Base-by-base conservation (phyloP, 768 basidiomycete genomes). In the Boletus fagicola region DNA sequence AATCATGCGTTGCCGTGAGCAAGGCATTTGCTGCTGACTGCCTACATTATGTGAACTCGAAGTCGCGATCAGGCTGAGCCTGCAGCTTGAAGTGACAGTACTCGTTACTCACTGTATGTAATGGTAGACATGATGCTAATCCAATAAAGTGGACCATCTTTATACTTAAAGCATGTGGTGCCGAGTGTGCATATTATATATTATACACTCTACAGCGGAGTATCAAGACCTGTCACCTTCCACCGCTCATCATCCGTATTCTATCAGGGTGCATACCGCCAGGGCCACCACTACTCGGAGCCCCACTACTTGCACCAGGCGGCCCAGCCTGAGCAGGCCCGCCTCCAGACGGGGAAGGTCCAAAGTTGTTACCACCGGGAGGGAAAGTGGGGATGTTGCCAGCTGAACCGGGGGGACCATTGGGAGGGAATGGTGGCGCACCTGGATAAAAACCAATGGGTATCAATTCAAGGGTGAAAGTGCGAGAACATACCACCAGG, bases 201-300 rank as follows among this genome's bases (percentile, higher is more conserved):
- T 8, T 22, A 4, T 48, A 44, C 20, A 28, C 48, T 28, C 30
- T 35, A 38, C 39, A 39, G 40, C 3, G 7, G 9, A 43, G 33
- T 28, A 44, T 35, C n/a, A 40, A 46, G 38, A 48, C n/a, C 2
- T 36, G 33, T 64, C 51, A 66, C 45, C 68, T 60, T 42, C 72
- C 63, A 50, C 58, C 45, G 35, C 72, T 80, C 86, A 93, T 84
- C 90, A 93, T 92, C 57, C 89, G 80, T 71, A 90, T 64, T 57
- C 91, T 81, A 72, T 93, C 91, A 11, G 91, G 91, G 69, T 93
- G 91, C 62, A 93, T 92, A n/a, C 79, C 80, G n/a, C 78, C 83
- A 43, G 87, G 85, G 20, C 80, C 80, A 20, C 69, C 70, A 63
- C 62, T 70, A 22, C 69, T 69, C 5, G 79, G 73, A 47, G 54